Evolutionary conservation across 2,329 filamentous ascomycete genomes (phyloP), one percentile per base, ranked within the genome.

Genomic region (Microsporum ferrugineum): DNA sequence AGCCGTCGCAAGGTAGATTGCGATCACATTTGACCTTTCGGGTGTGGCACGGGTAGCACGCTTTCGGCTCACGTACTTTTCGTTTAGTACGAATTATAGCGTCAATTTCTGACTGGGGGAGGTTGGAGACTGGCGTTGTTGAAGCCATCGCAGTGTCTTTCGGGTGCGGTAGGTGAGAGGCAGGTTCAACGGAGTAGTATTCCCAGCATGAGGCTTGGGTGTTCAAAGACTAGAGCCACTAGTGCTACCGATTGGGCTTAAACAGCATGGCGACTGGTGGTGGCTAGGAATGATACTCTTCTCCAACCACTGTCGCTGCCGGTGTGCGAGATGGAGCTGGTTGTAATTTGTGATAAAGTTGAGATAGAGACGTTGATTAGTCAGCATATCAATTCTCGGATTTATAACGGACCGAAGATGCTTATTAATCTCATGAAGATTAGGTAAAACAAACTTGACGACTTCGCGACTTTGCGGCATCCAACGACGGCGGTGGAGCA

Each of bases 11-110:
- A 2, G 77, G 77, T 6, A 78, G 67, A 57, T 78, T 78, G 45
- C 77, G 75, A 66, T 79, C 77, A 66, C 77, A 79, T 69, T 78
- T 79, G 45, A 79, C 77, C 62, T 77, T 77, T n/a, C 75, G 73
- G 58, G 74, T 73, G 65, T 77, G 75, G 61, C 75, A 77, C 10
- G 75, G 75, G 62, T 77, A 77, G 64, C 75, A 77, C 53, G 75
- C 75, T 69, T 79, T 73, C 6, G 77, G 77, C 63, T 79, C 77
- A 57, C 77, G 72, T 56, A 77, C 76, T 65, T 78, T 78, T 61
- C 76, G 72, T 65, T 77, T 78, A 51, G 75, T 77, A 57, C 76
- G 73, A 61, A 78, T 77, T 36, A 78, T 77, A 39, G 76, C 76
- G 65, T 78, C 76, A 49, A 78, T 73, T 65, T 78, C 74, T 57